A percentile compares a stretch with the other conserved stretches of the same genome.
These are phyloP conservation scores for Paecilomyces variotii DNA, from an alignment of 2,329 filamentous ascomycete genomes.

Conservation along the genomic window DNA sequence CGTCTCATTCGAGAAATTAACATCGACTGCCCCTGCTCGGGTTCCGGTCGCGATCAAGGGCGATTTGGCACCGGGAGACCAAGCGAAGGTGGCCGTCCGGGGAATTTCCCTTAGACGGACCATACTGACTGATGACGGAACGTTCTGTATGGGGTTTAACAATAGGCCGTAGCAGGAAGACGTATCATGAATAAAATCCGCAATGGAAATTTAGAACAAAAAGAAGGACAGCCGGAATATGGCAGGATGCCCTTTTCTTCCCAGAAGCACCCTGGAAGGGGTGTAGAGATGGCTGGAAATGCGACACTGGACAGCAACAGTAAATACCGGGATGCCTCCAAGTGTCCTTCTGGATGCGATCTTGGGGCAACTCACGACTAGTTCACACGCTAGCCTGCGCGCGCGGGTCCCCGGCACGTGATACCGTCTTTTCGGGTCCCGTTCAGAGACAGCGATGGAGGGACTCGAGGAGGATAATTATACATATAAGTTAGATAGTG, in stretches of 20 bases:
- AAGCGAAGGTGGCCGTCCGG: conserved; percentile 93
- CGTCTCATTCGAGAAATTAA: conserved; percentile 95
- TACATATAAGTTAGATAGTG: no score
- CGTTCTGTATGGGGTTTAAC: conserved; percentile 13
- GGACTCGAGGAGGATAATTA: no score
- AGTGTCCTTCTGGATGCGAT: conserved; percentile 25
- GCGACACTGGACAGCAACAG: conserved; percentile 1
- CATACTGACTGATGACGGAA: conserved; percentile 50
- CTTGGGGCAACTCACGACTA: not conserved
- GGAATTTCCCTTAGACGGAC: conserved; percentile 94
- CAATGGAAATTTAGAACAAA: conserved; percentile 7
- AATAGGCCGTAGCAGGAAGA: conserved; percentile 6
- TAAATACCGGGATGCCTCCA: conserved; percentile 20
- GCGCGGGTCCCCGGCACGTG: conserved; percentile 20
- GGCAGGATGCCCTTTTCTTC: not conserved
- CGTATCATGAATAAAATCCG: conserved; percentile 1
- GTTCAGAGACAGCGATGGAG: not conserved
- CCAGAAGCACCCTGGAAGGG: not conserved
- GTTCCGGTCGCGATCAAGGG: conserved; percentile 90
- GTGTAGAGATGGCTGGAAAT: not conserved
- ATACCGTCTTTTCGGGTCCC: conserved; percentile 19
- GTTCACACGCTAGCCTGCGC: conserved; percentile 15
- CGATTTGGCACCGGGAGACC: conserved; percentile 73
- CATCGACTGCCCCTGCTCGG: conserved; percentile 87
- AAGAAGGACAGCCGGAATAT: conserved; percentile 1